phyloP scores from a whole-genome alignment of 352 stramenopile genomes.

The Phytophthora litchii region DNA sequence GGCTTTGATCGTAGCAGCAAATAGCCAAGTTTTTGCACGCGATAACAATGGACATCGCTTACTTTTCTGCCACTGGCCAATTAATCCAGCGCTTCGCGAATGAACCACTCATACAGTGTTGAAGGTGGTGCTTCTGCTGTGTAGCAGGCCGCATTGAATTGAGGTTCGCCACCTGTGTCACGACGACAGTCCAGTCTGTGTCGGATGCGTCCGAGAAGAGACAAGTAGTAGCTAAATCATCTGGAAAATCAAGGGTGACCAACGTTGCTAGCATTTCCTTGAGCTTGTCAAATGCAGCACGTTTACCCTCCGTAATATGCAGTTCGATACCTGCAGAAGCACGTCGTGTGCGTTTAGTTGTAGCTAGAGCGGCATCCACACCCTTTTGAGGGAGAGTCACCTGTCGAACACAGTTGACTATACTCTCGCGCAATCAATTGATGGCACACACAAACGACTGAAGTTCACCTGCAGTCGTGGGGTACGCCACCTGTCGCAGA shows the following conservation, averaged over 20 bases:
- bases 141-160: background rate
- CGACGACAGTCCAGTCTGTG: background rate
- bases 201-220: slow-evolving; percentile 4
- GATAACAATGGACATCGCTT: background rate
- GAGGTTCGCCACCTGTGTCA: slow-evolving; percentile 1
- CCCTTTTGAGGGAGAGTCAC: background rate
- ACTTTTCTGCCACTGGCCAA: background rate
- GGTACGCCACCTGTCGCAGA: too few relatives aligned
- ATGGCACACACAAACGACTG: background rate
- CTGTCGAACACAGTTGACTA: background rate
- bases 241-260: background rate
- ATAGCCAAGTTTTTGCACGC: slow-evolving; percentile 5
- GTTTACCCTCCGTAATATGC: too few relatives aligned
- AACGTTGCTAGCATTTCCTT: background rate
- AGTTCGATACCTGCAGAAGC: too few relatives aligned
- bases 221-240: slow-evolving; percentile 3
- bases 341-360: too few relatives aligned
- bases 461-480: background rate
- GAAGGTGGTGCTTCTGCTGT: background rate
- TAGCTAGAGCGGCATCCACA: background rate
- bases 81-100: background rate
- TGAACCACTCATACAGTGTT: slow-evolving; percentile 7
- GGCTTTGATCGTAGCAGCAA: background rate
- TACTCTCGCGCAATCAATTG: background rate
- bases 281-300: too few relatives aligned